phyloP scores from a whole-genome alignment of 257 asterid species.

The Coffea canephora region DNA sequence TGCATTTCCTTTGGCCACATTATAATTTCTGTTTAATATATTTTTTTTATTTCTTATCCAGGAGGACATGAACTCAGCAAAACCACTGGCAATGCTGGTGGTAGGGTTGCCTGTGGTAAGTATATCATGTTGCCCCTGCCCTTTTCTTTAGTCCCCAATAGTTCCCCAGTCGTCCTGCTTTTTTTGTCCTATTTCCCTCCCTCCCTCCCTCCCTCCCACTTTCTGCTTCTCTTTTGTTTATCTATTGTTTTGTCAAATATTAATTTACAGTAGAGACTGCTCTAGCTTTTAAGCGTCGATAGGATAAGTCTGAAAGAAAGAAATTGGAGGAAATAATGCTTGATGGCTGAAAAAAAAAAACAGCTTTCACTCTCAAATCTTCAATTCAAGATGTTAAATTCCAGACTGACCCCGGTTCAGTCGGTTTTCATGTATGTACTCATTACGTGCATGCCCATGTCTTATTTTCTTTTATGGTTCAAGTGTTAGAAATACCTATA shows the following conservation, averaged over 20 bases:
- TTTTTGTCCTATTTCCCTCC: not conserved
- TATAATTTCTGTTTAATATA: not conserved
- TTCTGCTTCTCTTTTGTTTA: not conserved
- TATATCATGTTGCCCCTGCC: not conserved
- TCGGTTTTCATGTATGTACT: not conserved
- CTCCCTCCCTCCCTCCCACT: too few relatives aligned
- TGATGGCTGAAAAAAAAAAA: not conserved
- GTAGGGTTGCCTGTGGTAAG: constrained; percentile 89
- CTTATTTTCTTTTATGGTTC: not conserved
- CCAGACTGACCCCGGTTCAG: not conserved
- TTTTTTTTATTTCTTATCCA: constrained; percentile 8
- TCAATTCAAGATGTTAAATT: not conserved
- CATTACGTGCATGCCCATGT: not conserved
- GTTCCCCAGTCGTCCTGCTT: not conserved
- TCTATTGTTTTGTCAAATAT: not conserved
- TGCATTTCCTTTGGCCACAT: not conserved
- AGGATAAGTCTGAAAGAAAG: not conserved
- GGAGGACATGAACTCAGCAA: constrained; percentile 97
- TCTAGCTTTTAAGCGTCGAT: not conserved
- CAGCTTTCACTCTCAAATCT: not conserved
- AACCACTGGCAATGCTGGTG: constrained; percentile 95
- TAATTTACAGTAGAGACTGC: not conserved
- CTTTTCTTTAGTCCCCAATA: not conserved
- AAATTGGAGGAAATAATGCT: not conserved
- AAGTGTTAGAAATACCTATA: not conserved